A percentile compares a stretch with the other conserved stretches of the same genome.
phyloP scores from a whole-genome alignment of 2,329 filamentous ascomycete species.

The Curvularia spicifera region DNA sequence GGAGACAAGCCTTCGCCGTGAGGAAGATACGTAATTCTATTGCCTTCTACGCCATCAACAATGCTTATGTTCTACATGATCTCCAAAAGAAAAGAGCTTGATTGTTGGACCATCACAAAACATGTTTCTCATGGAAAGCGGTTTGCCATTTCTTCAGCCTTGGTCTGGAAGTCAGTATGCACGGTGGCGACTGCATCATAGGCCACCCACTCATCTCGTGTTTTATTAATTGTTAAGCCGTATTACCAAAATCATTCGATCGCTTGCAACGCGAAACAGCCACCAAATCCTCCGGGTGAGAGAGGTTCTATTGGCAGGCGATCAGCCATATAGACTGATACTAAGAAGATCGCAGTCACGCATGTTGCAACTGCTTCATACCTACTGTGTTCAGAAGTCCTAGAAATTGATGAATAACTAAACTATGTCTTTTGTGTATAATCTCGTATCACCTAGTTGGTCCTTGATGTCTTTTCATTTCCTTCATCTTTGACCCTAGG shows the following conservation, averaged over 20 bases:
- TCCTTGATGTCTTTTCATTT: not conserved
- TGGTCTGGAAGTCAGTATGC: not conserved
- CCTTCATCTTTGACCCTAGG: not conserved
- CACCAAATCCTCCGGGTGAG: not conserved
- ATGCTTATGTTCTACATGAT: not conserved
- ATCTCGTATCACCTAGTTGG: not conserved
- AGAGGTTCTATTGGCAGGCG: not conserved
- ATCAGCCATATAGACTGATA: not conserved
- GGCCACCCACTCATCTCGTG: not conserved
- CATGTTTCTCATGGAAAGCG: not conserved
- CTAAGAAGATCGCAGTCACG: not conserved
- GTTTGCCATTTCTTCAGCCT: not conserved
- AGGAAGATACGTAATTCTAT: slow-evolving; percentile 16
- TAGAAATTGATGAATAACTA: no score
- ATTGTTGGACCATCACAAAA: not conserved
- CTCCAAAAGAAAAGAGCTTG: not conserved
- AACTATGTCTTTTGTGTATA: not conserved
- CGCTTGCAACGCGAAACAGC: not conserved
- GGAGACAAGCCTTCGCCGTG: slow-evolving; percentile 10
- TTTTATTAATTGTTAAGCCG: not conserved
- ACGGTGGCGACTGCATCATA: not conserved
- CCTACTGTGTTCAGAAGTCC: not conserved
- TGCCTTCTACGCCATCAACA: slow-evolving; percentile 2
- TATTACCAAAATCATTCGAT: not conserved
- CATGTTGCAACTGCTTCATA: not conserved